Evolutionary conservation across 129 eudicot species (phyloP).

Genomic region (Scalesia atractyloides): DNA sequence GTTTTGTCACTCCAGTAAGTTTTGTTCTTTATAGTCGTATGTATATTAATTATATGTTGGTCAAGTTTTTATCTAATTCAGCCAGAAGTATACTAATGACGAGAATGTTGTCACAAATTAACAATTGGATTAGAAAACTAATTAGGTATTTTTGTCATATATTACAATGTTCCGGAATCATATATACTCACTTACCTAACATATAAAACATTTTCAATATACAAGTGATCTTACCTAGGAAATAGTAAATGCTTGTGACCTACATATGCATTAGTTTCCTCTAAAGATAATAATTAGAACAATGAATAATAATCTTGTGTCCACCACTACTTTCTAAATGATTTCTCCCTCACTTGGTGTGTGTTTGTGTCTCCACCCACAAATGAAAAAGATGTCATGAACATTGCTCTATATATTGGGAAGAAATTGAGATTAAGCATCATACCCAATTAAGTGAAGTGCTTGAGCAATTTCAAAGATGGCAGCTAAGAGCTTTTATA

Average conservation of each 20-base stretch:
- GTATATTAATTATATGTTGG: too few relatives aligned
- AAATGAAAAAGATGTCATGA: slow-evolving; percentile 31
- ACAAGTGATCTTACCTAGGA: neutral
- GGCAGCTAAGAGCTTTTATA: slow-evolving; percentile 39
- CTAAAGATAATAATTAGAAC: slow-evolving; percentile 6
- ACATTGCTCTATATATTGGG: slow-evolving; percentile 42
- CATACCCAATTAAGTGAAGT: slow-evolving; percentile 25
- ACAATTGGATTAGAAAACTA: too few relatives aligned
- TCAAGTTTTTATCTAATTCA: too few relatives aligned
- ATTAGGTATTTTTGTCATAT: too few relatives aligned
- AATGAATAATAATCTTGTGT: slow-evolving; percentile 26
- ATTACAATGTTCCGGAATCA: neutral
- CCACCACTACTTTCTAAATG: slow-evolving; percentile 43
- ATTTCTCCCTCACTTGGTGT: slow-evolving; percentile 40
- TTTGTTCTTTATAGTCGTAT: too few relatives aligned
- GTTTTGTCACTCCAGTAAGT: too few relatives aligned
- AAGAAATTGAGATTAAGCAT: slow-evolving; percentile 15
- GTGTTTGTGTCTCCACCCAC: slow-evolving; percentile 53
- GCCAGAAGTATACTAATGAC: too few relatives aligned
- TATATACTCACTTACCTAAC: neutral
- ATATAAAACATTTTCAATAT: neutral
- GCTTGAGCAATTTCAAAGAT: slow-evolving; percentile 24
- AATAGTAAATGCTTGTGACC: neutral
- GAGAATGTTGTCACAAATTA: too few relatives aligned
- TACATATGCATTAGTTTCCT: neutral